Conservation (phyloP, 164 flowering plant genomes). For the Liriodendron chinense region DNA sequence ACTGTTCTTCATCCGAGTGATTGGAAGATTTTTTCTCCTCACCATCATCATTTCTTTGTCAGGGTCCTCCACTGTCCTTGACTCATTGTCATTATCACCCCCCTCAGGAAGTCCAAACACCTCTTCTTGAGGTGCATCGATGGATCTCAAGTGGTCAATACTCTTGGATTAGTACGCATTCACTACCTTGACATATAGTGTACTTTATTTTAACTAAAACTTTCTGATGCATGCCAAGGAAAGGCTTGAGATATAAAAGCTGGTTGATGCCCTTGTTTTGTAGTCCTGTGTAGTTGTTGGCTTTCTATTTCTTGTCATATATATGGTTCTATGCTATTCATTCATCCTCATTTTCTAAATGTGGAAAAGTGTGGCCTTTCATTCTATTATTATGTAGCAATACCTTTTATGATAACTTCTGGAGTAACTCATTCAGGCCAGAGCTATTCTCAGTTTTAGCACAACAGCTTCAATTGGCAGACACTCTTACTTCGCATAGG, state of each 20-base stretch:
- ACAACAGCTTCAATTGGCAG: constrained; percentile 81
- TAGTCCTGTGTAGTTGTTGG: not conserved
- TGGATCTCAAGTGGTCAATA: not conserved
- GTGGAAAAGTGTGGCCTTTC: not conserved
- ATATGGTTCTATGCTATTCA: not conserved
- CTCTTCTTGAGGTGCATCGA: not conserved
- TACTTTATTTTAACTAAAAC: not conserved
- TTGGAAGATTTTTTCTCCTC: no score
- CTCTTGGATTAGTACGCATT: no score
- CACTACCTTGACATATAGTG: no score
- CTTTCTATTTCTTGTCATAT: not conserved
- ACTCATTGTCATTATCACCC: no score
- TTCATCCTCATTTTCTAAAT: not conserved
- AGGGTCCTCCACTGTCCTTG: no score
- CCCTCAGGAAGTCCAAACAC: no score
- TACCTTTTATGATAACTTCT: not conserved
- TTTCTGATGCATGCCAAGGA: not conserved
- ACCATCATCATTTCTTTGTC: no score
- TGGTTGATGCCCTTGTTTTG: not conserved
- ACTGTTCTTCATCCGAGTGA: no score
- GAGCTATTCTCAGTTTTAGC: constrained; percentile 72
- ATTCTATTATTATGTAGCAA: not conserved
- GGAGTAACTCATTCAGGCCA: constrained; percentile 58
- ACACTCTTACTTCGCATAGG: constrained; percentile 76
- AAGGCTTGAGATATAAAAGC: not conserved